Conservation (phyloP, 2,329 filamentous ascomycete species). For the Trichophyton benhamiae region DNA sequence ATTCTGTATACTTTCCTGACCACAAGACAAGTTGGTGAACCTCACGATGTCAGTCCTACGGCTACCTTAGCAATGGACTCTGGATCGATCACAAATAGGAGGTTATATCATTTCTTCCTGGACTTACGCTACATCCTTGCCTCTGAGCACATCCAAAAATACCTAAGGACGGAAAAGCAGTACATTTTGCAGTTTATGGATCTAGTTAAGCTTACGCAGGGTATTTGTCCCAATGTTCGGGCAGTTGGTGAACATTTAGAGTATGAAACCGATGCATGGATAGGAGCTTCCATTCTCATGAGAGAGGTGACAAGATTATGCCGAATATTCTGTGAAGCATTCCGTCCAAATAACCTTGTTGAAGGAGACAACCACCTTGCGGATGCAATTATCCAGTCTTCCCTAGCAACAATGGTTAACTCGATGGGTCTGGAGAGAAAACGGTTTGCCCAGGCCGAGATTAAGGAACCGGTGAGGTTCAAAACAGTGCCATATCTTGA, state of each 20-base stretch:
- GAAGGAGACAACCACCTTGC: slow-evolving; percentile 53
- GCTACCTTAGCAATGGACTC: slow-evolving; percentile 87
- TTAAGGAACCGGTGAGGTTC: slow-evolving; percentile 76
- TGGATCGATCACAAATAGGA: slow-evolving; percentile 83
- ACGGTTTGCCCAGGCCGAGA: slow-evolving; percentile 74
- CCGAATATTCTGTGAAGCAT: slow-evolving; percentile 76
- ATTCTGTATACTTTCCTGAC: slow-evolving; percentile 97
- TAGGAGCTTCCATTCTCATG: slow-evolving; percentile 86
- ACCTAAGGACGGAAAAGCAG: slow-evolving; percentile 66
- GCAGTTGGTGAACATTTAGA: slow-evolving; percentile 93
- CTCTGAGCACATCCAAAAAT: slow-evolving; percentile 76
- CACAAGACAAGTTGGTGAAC: slow-evolving; percentile 87
- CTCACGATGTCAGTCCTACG: slow-evolving; percentile 72
- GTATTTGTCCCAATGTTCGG: slow-evolving; percentile 86
- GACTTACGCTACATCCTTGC: slow-evolving; percentile 85
- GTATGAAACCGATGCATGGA: slow-evolving; percentile 97
- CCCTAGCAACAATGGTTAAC: slow-evolving; percentile 75
- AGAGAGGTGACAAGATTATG: slow-evolving; percentile 90
- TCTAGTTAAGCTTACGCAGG: slow-evolving; percentile 88
- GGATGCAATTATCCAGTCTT: slow-evolving; percentile 54
- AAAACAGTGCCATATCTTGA: slow-evolving; percentile 67
- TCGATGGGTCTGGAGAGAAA: slow-evolving; percentile 79
- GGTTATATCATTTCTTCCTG: slow-evolving; percentile 96
- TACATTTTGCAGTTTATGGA: slow-evolving; percentile 94
- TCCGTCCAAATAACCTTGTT: slow-evolving; percentile 55